A percentile compares a stretch with the other conserved stretches of the same genome.
These are phyloP conservation scores for Nephelium lappaceum DNA, from an alignment of 345 rosid species.

Conservation along the genomic window DNA sequence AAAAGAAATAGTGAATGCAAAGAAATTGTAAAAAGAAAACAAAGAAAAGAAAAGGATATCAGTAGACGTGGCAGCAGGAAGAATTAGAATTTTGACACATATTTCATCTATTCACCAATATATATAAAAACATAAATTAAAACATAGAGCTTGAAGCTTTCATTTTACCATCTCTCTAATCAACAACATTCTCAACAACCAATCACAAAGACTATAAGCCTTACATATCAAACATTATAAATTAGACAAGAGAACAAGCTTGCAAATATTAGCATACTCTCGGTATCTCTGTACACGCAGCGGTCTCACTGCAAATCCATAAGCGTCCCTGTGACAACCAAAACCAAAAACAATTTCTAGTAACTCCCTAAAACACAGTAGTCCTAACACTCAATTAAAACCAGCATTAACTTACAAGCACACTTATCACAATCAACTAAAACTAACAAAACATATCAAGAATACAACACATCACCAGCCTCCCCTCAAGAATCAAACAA, in stretches of 20 bases:
- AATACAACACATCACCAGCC: too few species aligned
- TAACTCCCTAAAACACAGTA: slow-evolving; percentile 10
- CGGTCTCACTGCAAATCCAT: slow-evolving; percentile 98
- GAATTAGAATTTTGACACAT: background rate
- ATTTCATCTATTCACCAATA: background rate
- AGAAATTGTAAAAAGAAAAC: background rate
- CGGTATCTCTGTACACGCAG: slow-evolving; percentile 94
- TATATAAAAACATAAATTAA: background rate
- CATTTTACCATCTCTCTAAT: background rate
- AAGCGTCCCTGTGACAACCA: slow-evolving; percentile 76
- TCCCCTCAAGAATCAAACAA: too few species aligned
- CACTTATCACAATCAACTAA: too few species aligned
- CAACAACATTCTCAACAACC: background rate
- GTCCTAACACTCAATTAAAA: too few species aligned
- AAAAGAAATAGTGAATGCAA: slow-evolving; percentile 13
- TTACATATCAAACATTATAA: background rate
- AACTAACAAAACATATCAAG: too few species aligned
- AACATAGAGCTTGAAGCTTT: background rate
- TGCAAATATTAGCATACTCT: slow-evolving; percentile 93
- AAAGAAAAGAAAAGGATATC: background rate
- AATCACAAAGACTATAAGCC: background rate
- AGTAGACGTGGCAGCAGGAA: background rate
- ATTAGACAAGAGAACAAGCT: slow-evolving; percentile 47
- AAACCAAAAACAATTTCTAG: background rate
- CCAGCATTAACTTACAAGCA: too few species aligned